Conservation (phyloP, 176 grass and related monocot genomes). For the sorghum (Sorghum bicolor) region DNA sequence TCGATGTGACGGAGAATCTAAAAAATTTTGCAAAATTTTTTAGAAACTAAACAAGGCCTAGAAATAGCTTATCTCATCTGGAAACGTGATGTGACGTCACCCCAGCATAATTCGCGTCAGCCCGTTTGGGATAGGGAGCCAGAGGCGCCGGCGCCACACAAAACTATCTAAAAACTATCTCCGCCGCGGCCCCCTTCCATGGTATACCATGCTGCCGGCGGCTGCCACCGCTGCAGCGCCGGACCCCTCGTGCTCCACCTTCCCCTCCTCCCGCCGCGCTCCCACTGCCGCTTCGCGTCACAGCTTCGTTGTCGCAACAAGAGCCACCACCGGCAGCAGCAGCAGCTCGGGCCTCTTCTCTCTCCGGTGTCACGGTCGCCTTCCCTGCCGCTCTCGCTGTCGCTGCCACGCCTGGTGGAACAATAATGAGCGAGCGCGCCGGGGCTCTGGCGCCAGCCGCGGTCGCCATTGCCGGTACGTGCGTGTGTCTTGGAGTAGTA, state of each 20-base stretch:
- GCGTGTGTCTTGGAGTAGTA: background rate
- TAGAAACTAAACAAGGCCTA: too few species aligned
- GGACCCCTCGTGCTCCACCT: conserved; percentile 15
- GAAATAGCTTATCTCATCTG: too few species aligned
- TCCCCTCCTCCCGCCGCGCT: background rate
- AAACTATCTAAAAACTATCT: conserved; percentile 1
- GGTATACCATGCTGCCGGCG: conserved; percentile 52
- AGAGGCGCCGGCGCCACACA: conserved; percentile 32
- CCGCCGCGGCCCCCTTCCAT: conserved; percentile 25
- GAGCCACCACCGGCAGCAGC: background rate
- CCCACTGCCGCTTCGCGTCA: background rate
- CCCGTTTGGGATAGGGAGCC: conserved; percentile 35
- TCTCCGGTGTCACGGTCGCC: background rate
- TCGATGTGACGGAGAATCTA: too few species aligned
- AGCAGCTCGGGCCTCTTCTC: background rate
- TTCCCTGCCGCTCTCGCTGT: background rate
- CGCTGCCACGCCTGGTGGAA: conserved; percentile 20
- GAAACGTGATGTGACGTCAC: background rate
- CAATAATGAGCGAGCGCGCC: conserved; percentile 9
- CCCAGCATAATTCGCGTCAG: background rate
- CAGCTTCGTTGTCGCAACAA: background rate
- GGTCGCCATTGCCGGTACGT: conserved; percentile 29
- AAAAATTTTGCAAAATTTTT: too few species aligned
- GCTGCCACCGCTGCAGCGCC: conserved; percentile 21
- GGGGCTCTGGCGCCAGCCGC: background rate